Conservation (phyloP, 2,329 filamentous ascomycete genomes). For the Gyromitra esculenta region DNA sequence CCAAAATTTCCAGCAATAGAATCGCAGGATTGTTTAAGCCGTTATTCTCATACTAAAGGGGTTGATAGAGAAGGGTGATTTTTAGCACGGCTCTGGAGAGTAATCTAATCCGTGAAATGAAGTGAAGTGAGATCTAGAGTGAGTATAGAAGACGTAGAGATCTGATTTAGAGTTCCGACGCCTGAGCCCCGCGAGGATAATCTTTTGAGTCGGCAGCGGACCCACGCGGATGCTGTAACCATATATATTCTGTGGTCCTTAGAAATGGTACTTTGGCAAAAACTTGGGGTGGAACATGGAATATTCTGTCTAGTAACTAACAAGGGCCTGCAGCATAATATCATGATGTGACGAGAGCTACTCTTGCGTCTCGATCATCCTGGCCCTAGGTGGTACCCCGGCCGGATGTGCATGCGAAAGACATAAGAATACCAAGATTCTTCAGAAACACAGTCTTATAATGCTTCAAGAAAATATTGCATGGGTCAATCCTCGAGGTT, state of each 20-base stretch:
- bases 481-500: background rate
- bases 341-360: background rate
- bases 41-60: background rate
- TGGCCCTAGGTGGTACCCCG: background rate
- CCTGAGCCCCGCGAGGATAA: too few relatives aligned
- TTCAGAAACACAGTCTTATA: background rate
- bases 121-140: background rate
- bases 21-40: background rate
- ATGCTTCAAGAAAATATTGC: background rate
- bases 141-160: background rate
- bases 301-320: background rate
- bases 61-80: background rate
- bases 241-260: too few relatives aligned
- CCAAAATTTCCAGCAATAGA: background rate
- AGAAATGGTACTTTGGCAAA: background rate
- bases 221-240: too few relatives aligned
- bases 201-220: too few relatives aligned
- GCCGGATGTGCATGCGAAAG: background rate
- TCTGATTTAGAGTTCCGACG: background rate
- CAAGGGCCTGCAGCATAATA: background rate
- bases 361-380: conserved; percentile 17
- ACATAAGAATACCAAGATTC: background rate
- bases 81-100: background rate
- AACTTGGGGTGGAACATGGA: background rate
- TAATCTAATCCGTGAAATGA: background rate